Conservation (phyloP, 2,329 filamentous ascomycete species). For the Falciphora oryzae region DNA sequence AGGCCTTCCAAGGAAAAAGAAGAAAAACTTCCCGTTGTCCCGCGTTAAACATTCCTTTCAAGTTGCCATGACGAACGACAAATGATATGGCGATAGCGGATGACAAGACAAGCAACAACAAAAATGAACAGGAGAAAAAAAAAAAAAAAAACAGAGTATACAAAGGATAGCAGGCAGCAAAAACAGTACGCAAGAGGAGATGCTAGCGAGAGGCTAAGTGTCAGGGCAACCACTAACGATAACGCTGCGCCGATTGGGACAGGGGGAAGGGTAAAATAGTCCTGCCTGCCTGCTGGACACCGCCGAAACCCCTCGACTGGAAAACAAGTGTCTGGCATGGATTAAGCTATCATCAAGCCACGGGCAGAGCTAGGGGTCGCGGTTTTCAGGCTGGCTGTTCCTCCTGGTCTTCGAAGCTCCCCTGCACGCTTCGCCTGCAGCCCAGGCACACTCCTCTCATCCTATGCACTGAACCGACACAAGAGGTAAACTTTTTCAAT, state of each 20-base stretch:
- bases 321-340: background rate
- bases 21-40: slow-evolving; percentile 18
- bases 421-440: background rate
- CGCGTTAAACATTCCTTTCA: too few species aligned
- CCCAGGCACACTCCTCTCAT: background rate
- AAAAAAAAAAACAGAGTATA: slow-evolving; percentile 16
- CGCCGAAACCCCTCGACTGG: background rate
- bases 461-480: background rate
- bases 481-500: background rate
- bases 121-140: too few species aligned
- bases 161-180: too few species aligned
- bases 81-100: too few species aligned
- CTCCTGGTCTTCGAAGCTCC: background rate
- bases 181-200: background rate
- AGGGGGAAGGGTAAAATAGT: background rate
- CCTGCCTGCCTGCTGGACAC: background rate
- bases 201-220: background rate
- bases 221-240: background rate
- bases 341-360: background rate
- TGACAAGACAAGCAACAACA: too few species aligned
- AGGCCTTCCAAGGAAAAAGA: slow-evolving; percentile 15
- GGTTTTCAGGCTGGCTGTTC: background rate
- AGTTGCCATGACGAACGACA: too few species aligned
- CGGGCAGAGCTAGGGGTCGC: background rate
- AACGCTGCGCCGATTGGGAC: background rate